Evolutionary conservation across 768 basidiomycete genomes (phyloP).

Genomic region (Boletus sp.): DNA sequence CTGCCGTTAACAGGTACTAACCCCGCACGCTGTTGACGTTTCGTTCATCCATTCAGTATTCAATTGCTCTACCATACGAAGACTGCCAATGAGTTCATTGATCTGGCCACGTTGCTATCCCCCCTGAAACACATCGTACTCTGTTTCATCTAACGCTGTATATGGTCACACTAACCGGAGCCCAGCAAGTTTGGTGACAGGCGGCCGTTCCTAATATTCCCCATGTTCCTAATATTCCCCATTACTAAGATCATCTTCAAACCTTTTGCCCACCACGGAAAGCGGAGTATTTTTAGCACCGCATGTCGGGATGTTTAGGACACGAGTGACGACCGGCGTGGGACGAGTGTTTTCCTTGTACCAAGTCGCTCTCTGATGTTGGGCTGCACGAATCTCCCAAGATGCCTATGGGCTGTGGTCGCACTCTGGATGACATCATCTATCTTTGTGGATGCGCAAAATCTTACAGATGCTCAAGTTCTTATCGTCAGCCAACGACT

Average conservation of each 20-base stretch:
- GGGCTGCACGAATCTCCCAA: not conserved
- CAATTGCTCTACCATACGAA: not conserved
- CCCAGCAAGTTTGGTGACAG: not conserved
- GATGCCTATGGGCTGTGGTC: not conserved
- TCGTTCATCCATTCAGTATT: not conserved
- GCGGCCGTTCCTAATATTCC: not conserved
- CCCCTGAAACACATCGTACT: not conserved
- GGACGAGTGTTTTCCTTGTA: not conserved
- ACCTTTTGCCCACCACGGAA: not conserved
- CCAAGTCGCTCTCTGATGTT: not conserved
- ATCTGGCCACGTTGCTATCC: not conserved
- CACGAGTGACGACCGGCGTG: not conserved
- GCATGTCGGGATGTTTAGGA: not conserved
- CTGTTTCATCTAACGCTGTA: not conserved
- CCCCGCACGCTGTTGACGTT: no score
- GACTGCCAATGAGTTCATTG: not conserved
- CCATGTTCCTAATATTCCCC: no score
- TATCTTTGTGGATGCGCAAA: conserved; percentile 27
- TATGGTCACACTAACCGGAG: not conserved
- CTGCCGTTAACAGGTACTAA: not conserved
- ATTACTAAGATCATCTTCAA: not conserved
- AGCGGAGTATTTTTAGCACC: not conserved
- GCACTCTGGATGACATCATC: conserved; percentile 4
- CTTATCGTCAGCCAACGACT: conserved; percentile 35
- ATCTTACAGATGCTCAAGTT: conserved; percentile 35